These are phyloP conservation scores for Lagenaria siceraria DNA, from an alignment of 306 rosid genomes.

Conservation along the genomic window DNA sequence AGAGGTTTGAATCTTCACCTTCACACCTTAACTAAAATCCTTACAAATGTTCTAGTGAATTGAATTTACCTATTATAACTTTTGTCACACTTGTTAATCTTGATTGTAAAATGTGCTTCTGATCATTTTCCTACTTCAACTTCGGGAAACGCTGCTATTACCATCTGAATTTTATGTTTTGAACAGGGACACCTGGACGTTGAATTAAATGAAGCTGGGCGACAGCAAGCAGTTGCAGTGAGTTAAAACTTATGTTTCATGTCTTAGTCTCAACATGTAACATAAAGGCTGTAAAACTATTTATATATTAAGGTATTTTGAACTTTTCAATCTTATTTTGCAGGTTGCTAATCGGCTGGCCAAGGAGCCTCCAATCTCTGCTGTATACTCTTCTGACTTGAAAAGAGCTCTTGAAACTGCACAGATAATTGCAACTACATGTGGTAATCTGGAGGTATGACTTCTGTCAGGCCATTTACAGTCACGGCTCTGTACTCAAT, in stretches of 20 bases:
- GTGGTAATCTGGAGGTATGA: constrained; percentile 68
- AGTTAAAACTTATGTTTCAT: constrained; percentile 17
- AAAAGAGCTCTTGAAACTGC: constrained; percentile 84
- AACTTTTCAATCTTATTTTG: constrained; percentile 11
- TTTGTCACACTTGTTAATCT: not conserved
- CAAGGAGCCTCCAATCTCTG: constrained; percentile 53
- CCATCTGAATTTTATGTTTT: constrained; percentile 11
- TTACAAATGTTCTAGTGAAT: not conserved
- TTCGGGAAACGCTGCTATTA: not conserved
- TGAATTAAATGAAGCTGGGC: constrained; percentile 78
- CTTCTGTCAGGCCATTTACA: not conserved
- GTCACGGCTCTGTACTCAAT: not conserved
- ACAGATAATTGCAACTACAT: constrained; percentile 56
- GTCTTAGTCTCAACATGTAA: constrained; percentile 4
- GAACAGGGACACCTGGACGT: constrained; percentile 81
- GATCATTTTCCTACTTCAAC: constrained; percentile 7
- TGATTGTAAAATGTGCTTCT: constrained; percentile 2
- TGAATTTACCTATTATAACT: not conserved
- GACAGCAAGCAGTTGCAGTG: constrained; percentile 78
- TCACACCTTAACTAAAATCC: not conserved
- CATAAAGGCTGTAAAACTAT: not conserved
- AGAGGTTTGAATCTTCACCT: not conserved
- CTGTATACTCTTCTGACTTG: constrained; percentile 75
- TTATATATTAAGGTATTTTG: no score
- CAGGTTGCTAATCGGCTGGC: constrained; percentile 80